Base-by-base conservation (phyloP, 345 rosid species). In the Heritiera fomes region DNA sequence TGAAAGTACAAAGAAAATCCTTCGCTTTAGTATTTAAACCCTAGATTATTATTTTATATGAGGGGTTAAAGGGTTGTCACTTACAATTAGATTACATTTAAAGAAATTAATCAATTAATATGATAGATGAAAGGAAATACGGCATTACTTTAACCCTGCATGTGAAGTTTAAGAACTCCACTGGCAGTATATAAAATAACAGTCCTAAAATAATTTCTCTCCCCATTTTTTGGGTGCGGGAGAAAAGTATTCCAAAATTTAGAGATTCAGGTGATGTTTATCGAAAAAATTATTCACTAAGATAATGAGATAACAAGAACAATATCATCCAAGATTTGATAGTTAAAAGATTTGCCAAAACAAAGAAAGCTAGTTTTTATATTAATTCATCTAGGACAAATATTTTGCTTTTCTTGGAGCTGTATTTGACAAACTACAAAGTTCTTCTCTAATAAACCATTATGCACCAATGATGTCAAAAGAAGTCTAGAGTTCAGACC, bases 401-500 rank as follows among this genome's bases (percentile, higher is more conserved):
- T 4, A 75, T 46, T 45, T 46, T 53, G 3, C 3, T 34, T 9
- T 32, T 71, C 45, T 18, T 43, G 55, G 11, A 77, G 56, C 30
- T 56, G 61, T 52, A 38, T 52, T 52, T 52, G 32, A 38, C 11
- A 10, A 76, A 58, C 75, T 75, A 75, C 34, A 30, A 75, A 41
- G 8, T 38, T 59, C 34, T 63, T 7, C 41, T 52, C 46, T 30
- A 78, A 70, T 7, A 52, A 63, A 47, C 8, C 11, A 77, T 50
- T n/a, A 15, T 56, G 64, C 45, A 63, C 59, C 15, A 53, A 23
- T 63, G 59, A 14, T n/a, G 49, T 43, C 20, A 72, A 61, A 67
- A 34, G 11, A 77, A 58, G 61, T 8, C 7, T 23, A 65, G 49
- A 70, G 75, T 28, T 49, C 85, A 82, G 73, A 91, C 98, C 98